phyloP scores from a whole-genome alignment of 306 rosid species.

The Ormosia semicastrata region DNA sequence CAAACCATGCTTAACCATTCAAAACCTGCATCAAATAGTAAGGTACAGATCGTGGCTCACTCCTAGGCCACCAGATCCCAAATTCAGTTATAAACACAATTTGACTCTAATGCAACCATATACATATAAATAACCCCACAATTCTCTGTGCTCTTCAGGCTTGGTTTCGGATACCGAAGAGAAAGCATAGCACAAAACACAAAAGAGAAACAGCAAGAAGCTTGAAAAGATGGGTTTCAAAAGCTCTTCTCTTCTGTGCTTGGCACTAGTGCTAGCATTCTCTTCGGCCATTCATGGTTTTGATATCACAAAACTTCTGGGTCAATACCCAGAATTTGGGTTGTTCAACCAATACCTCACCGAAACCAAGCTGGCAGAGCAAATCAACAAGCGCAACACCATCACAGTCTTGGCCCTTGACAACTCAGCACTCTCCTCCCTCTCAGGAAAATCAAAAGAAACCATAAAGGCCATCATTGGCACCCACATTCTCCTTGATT shows the following conservation, averaged over 20 bases:
- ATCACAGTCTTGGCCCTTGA: slow-evolving; percentile 53
- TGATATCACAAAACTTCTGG: slow-evolving; percentile 44
- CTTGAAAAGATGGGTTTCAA: slow-evolving; percentile 36
- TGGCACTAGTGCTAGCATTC: slow-evolving; percentile 34
- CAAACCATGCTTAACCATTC: background rate
- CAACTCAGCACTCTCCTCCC: slow-evolving; percentile 3
- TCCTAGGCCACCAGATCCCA: background rate
- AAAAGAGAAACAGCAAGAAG: background rate
- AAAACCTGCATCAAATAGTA: background rate
- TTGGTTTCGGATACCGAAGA: slow-evolving; percentile 22
- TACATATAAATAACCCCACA: background rate
- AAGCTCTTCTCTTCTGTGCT: slow-evolving; percentile 37
- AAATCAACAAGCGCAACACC: slow-evolving; percentile 43
- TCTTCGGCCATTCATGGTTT: slow-evolving; percentile 35
- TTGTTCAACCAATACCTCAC: slow-evolving; percentile 42
- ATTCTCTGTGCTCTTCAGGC: background rate
- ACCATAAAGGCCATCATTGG: slow-evolving; percentile 34
- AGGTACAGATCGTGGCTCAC: background rate
- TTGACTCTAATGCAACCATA: background rate
- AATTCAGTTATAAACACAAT: background rate
- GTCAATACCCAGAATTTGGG: slow-evolving; percentile 29
- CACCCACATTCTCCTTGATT: slow-evolving; percentile 40
- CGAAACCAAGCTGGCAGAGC: slow-evolving; percentile 49
- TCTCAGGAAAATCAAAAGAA: slow-evolving; percentile 40
- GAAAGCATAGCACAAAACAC: background rate